Conservation (phyloP, 2,329 filamentous ascomycete genomes). For the Tolypocladium album region DNA sequence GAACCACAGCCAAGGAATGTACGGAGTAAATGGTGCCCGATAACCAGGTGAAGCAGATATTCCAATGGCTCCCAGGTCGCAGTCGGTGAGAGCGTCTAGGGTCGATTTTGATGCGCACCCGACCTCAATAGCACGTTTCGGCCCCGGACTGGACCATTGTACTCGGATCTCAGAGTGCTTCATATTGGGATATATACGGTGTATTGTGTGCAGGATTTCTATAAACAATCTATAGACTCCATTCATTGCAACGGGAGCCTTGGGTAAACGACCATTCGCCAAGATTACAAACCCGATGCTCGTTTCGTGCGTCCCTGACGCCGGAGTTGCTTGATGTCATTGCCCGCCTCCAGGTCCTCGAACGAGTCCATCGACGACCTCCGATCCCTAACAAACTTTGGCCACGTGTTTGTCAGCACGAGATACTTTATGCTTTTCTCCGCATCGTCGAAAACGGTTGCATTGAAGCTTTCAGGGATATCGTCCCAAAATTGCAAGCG, state of each 20-base stretch:
- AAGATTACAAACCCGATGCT: neutral
- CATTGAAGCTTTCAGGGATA: slow-evolving; percentile 36
- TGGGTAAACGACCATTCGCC: no score
- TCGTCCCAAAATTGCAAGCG: slow-evolving; percentile 24
- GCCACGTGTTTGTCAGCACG: slow-evolving; percentile 60
- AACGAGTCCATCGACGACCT: slow-evolving; percentile 12
- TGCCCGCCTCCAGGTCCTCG: slow-evolving; percentile 4
- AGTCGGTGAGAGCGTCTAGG: neutral
- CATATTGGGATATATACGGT: neutral
- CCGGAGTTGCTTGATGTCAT: slow-evolving; percentile 1
- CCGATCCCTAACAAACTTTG: slow-evolving; percentile 38
- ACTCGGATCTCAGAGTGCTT: neutral
- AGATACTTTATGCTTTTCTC: slow-evolving; percentile 54
- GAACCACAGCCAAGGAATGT: neutral
- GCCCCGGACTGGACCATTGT: neutral
- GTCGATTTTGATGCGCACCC: neutral
- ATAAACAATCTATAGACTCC: neutral
- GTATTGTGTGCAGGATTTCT: neutral
- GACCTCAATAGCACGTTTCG: neutral
- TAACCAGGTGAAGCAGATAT: neutral
- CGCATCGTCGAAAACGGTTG: slow-evolving; percentile 45
- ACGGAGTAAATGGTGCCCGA: neutral
- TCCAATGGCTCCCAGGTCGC: neutral
- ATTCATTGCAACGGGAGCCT: neutral
- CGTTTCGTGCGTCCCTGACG: neutral